phyloP scores from a whole-genome alignment of 352 stramenopile genomes.

The Phytophthora crassamura region DNA sequence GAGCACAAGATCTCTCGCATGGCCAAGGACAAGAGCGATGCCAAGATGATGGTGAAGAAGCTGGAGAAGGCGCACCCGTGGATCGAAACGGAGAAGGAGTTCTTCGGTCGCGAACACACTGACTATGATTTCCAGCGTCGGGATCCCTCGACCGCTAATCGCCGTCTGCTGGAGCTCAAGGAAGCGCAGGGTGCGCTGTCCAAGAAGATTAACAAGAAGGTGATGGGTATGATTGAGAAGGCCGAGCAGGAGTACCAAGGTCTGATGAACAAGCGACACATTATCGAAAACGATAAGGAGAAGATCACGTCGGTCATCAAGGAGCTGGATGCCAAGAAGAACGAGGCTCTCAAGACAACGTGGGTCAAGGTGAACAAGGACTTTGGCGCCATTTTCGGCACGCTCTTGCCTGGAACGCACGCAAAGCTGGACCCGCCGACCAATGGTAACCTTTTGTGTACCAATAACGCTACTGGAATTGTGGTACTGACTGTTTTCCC shows the following conservation, averaged over 20 bases:
- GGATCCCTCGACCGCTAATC: slow-evolving; percentile 87
- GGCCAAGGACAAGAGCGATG: slow-evolving; percentile 93
- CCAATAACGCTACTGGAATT: neutral
- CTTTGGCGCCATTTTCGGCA: slow-evolving; percentile 99
- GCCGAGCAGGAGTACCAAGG: slow-evolving; percentile 99
- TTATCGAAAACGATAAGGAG: slow-evolving; percentile 99
- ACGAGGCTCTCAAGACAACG: slow-evolving; percentile 95
- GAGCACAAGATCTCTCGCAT: slow-evolving; percentile 93
- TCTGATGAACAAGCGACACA: slow-evolving; percentile 97
- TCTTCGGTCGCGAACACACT: slow-evolving; percentile 96
- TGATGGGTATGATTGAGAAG: slow-evolving; percentile 99
- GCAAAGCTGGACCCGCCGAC: slow-evolving; percentile 98
- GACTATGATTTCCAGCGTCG: slow-evolving; percentile 98
- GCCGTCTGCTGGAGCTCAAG: slow-evolving; percentile 92
- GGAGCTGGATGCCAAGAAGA: slow-evolving; percentile 99
- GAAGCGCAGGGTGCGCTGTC: slow-evolving; percentile 93
- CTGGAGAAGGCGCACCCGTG: slow-evolving; percentile 96
- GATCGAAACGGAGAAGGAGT: slow-evolving; percentile 98
- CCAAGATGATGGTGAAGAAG: slow-evolving; percentile 89
- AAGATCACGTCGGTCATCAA: slow-evolving; percentile 99
- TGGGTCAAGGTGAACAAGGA: slow-evolving; percentile 99
- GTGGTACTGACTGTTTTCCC: slow-evolving; percentile 14
- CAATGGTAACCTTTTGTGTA: slow-evolving; percentile 58
- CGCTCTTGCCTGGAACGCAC: slow-evolving; percentile 95
- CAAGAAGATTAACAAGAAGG: slow-evolving; percentile 99